These are phyloP conservation scores for Thielaviopsis euricoi DNA, from an alignment of 2,329 filamentous ascomycete genomes.

Conservation along the genomic window DNA sequence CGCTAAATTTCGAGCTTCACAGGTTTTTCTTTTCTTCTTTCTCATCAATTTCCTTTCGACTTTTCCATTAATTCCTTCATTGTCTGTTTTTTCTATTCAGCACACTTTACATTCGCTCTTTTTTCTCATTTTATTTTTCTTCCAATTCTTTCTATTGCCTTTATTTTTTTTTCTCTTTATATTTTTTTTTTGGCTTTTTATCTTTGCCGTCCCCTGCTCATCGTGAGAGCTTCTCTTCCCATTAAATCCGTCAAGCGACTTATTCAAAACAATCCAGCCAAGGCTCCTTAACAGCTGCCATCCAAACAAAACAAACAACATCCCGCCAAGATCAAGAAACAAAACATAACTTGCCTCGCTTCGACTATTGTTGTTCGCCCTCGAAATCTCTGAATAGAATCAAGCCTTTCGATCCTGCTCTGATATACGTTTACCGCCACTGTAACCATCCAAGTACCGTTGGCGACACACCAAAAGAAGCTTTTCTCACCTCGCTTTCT, in stretches of 20 bases:
- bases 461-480: neutral
- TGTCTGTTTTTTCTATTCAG: neutral
- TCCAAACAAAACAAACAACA: neutral
- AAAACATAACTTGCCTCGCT: neutral
- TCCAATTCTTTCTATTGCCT: neutral
- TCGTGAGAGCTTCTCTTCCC: neutral
- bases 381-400: neutral
- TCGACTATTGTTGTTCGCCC: neutral
- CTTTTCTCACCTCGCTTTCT: conserved; percentile 1
- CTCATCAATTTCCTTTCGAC: no score
- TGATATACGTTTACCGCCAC: neutral
- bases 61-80: neutral
- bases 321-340: neutral
- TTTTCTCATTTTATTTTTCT: neutral
- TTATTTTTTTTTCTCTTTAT: neutral
- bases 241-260: neutral
- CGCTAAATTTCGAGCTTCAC: neutral
- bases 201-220: neutral
- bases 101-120: neutral
- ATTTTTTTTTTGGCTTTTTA: neutral
- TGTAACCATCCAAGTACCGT: neutral
- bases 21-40: neutral
- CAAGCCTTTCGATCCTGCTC: neutral
- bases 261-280: neutral
- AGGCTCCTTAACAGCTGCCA: no score